Percentiles rank a stretch among this genome's conserved stretches.
Conservation (phyloP, 768 basidiomycete species). For the Lactifluus rugatus region DNA sequence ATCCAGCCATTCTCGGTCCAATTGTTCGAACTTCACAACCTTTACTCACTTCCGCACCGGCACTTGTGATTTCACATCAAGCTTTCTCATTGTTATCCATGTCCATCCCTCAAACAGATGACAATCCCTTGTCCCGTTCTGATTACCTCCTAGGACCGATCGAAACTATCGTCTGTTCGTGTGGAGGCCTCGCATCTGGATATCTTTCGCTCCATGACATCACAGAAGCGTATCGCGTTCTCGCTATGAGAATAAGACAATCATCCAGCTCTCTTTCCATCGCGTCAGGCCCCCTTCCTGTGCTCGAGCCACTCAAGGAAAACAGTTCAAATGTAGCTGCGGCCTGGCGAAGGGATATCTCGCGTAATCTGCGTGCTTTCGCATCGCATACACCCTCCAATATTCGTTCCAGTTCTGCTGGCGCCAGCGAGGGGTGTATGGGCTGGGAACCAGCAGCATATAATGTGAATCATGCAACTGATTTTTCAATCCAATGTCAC, state of each 20-base stretch:
- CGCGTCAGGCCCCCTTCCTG: background rate
- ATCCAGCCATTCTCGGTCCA: background rate
- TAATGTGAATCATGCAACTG: background rate
- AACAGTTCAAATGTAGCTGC: background rate
- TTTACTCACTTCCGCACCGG: background rate
- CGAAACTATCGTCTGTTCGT: constrained; percentile 13
- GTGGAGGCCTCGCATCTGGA: background rate
- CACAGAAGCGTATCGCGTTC: constrained; percentile 8
- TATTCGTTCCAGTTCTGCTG: background rate
- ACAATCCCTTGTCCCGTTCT: constrained; percentile 1
- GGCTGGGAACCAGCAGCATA: background rate
- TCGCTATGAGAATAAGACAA: constrained; percentile 8
- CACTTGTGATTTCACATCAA: background rate
- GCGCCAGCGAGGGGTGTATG: background rate
- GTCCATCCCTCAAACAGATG: background rate
- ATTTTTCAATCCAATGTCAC: constrained; percentile 4
- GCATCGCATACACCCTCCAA: background rate
- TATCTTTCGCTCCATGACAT: constrained; percentile 10
- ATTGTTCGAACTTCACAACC: background rate
- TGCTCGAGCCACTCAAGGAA: constrained; percentile 1
- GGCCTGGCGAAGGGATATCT: constrained; percentile 10
- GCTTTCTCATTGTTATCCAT: background rate
- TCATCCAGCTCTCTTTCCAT: background rate
- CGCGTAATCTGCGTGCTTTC: background rate
- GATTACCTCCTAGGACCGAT: constrained; percentile 7